Conservation (phyloP, 768 basidiomycete genomes). For the Lepiota venenata region DNA sequence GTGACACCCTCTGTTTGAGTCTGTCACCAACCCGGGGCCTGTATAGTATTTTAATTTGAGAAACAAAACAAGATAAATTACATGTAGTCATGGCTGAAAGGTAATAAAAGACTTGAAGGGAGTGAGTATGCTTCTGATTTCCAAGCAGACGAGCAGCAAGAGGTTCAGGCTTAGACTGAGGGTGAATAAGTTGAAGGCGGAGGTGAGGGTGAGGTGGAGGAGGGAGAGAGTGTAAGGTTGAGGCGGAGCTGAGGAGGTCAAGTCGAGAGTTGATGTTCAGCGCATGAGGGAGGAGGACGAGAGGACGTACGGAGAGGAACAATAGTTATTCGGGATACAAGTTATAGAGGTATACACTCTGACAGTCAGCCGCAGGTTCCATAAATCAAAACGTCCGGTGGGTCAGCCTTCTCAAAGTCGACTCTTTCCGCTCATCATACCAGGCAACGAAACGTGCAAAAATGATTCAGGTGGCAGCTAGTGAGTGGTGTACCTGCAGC, state of each 20-base stretch:
- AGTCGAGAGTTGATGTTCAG: not conserved
- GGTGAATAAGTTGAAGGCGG: conserved; percentile 31
- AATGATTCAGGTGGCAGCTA: conserved; percentile 7
- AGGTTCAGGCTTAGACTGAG: no score
- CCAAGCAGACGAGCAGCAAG: conserved; percentile 49
- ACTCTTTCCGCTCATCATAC: not conserved
- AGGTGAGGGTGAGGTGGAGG: conserved; percentile 25
- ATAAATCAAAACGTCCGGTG: not conserved
- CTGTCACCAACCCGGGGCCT: no score
- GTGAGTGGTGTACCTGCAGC: not conserved
- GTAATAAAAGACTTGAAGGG: not conserved
- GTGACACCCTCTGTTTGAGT: no score
- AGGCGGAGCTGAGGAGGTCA: conserved; percentile 1
- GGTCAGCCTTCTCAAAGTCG: not conserved
- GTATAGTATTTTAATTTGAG: no score
- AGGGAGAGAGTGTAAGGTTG: conserved; percentile 25
- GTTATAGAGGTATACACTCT: not conserved
- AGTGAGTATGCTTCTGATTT: conserved; percentile 22
- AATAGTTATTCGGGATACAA: not conserved
- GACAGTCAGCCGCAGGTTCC: no score
- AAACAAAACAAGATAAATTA: no score
- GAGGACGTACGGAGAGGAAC: conserved; percentile 1
- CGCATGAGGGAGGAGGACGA: conserved; percentile 8
- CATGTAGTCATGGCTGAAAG: no score
- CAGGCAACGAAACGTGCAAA: not conserved